A percentile compares a stretch with the other conserved stretches of the same genome.
Evolutionary conservation across 805 yeast genomes (phyloP).

Genomic region (Hagleromyces aurorensis): DNA sequence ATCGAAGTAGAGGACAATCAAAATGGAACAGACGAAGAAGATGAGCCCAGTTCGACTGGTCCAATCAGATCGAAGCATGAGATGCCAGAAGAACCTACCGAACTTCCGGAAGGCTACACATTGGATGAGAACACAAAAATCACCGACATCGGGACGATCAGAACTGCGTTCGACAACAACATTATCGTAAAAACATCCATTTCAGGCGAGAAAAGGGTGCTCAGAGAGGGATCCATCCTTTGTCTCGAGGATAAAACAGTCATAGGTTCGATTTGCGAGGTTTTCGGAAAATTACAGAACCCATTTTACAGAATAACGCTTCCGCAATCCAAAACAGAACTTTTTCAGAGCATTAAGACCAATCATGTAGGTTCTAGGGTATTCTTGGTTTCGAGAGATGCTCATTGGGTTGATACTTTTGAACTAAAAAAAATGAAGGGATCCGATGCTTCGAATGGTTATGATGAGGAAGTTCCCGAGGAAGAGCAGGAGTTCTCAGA

Average conservation of each 20-base stretch:
- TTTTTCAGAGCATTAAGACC: conserved; percentile 25
- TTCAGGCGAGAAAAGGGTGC: conserved; percentile 79
- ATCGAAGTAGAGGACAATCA: conserved; percentile 16
- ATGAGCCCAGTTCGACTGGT: conserved; percentile 39
- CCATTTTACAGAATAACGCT: conserved; percentile 78
- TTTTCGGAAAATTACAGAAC: conserved; percentile 76
- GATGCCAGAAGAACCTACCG: conserved; percentile 54
- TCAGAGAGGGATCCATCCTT: conserved; percentile 72
- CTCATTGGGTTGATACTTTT: conserved; percentile 73
- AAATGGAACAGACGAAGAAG: conserved; percentile 35
- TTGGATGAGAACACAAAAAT: conserved; percentile 57
- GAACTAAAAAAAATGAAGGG: conserved; percentile 66
- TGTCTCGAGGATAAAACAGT: conserved; percentile 65
- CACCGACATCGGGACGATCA: conserved; percentile 62
- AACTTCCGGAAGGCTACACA: conserved; percentile 56
- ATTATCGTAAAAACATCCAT: conserved; percentile 60
- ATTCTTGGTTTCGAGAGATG: conserved; percentile 71
- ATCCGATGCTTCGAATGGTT: conserved; percentile 89
- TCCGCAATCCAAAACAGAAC: conserved; percentile 12
- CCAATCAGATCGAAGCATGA: conserved; percentile 82
- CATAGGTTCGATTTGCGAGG: conserved; percentile 77
- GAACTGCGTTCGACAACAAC: conserved; percentile 62
- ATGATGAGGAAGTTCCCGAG: conserved; percentile 89
- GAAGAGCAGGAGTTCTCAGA: conserved; percentile 94
- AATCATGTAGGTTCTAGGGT: conserved; percentile 49